Evolutionary conservation across 2,329 filamentous ascomycete genomes (phyloP), one percentile per base, ranked within the genome.

Genomic region (Didymella segeticola): DNA sequence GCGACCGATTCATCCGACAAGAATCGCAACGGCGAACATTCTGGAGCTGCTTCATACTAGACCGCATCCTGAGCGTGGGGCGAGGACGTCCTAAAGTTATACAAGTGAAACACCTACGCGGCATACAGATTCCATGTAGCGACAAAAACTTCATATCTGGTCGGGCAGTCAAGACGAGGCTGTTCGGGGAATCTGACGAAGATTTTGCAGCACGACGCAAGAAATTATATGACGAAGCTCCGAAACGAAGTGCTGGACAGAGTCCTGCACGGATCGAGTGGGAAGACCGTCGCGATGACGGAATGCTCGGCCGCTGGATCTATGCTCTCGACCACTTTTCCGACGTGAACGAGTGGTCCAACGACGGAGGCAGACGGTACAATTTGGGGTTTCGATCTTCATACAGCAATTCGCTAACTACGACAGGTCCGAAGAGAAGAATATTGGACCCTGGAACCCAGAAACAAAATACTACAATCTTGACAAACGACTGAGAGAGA

Each of bases 11-110:
- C 39, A 82, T 88, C 19, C 77, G 82, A 29, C 84, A 84, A 52
- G 89, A 91, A 69, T 82, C 87, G 11, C 79, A 82, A 55, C 80
- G 89, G 22, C 82, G 89, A 6, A 90, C 88, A 0, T 89, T 90
- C 78, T 91, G 88, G 78, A 89, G 88, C 62, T 90, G 88, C 64
- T 86, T 89, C 53, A 86, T 90, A 45, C 78, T 91, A 61, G 89
- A 91, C 68, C 83, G 87, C 3, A 84, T 90, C 71, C 75, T 90
- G 20, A 83, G 86, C 29, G 86, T 83, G 61, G 87, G 87, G 17
- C 84, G 83, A 57, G 81, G 85, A 46, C 79, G 87, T 19, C 80
- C 83, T 1, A 80, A 82, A 12, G 86, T 84, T 65, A 80, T 90
- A 36, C 79, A 80, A 30, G 75, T 83, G 1, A 78, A 84, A 3